Conservation (phyloP, 108 stramenopile species). For the Nitzschia inconspicua region DNA sequence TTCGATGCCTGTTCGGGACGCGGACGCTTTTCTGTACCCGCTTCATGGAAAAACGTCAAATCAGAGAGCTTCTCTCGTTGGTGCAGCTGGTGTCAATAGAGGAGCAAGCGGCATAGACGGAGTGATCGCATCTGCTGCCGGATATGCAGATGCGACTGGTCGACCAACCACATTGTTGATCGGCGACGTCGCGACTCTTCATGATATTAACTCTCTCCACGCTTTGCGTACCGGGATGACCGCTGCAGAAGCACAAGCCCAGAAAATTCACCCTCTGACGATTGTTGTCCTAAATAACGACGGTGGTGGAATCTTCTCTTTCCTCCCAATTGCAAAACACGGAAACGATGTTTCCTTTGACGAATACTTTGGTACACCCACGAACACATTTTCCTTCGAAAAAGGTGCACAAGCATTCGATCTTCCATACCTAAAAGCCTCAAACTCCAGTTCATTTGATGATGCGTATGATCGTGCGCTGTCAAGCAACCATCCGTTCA, state of each 20-base stretch:
- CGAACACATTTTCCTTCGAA: conserved; percentile 67
- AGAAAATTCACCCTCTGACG: conserved; percentile 49
- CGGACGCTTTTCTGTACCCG: conserved; percentile 85
- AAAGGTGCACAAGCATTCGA: conserved; percentile 66
- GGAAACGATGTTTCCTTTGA: conserved; percentile 82
- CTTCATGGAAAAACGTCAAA: neutral
- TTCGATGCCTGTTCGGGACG: conserved; percentile 92
- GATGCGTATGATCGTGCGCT: conserved; percentile 28
- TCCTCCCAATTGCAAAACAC: conserved; percentile 92
- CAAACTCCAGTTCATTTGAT: conserved; percentile 37
- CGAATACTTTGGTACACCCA: conserved; percentile 89
- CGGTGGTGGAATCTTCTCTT: conserved; percentile 93
- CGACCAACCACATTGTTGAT: conserved; percentile 73
- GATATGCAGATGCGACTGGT: conserved; percentile 63
- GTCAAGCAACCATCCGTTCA: conserved; percentile 7
- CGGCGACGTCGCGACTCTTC: conserved; percentile 87
- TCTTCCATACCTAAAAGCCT: conserved; percentile 37
- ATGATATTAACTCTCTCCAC: conserved; percentile 87
- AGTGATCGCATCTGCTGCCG: conserved; percentile 82
- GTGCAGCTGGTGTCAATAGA: conserved; percentile 68
- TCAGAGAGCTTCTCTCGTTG: conserved; percentile 14
- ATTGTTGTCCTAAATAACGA: conserved; percentile 87
- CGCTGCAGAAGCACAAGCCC: conserved; percentile 18
- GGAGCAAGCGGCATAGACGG: conserved; percentile 96
- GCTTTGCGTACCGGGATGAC: conserved; percentile 29